Conservation (phyloP, 768 basidiomycete genomes). For the Trametes punicea region DNA sequence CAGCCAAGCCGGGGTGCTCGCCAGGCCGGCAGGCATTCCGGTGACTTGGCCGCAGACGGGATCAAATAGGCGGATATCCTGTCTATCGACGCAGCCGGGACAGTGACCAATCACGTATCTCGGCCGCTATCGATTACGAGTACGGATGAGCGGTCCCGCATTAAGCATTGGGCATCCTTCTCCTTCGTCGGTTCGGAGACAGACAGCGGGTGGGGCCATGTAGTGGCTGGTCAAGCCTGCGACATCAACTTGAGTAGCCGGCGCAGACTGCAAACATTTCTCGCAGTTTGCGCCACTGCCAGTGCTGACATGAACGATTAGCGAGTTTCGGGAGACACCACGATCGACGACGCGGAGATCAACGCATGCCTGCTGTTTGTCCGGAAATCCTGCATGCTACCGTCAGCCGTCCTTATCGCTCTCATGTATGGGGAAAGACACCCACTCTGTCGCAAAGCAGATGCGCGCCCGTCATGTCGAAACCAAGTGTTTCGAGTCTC, state of each 20-base stretch:
- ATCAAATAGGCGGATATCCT: not conserved
- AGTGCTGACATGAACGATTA: not conserved
- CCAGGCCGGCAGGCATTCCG: not conserved
- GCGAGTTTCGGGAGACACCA: not conserved
- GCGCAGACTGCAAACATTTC: not conserved
- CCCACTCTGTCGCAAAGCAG: too few species aligned
- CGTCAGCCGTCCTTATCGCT: not conserved
- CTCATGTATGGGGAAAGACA: not conserved
- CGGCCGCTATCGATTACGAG: not conserved
- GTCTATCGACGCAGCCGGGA: constrained; percentile 1
- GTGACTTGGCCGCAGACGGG: not conserved
- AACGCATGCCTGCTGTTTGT: too few species aligned
- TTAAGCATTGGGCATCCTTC: not conserved
- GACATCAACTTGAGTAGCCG: constrained; percentile 1
- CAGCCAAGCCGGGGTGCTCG: not conserved
- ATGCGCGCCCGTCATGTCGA: too few species aligned
- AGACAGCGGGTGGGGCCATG: not conserved
- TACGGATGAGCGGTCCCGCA: not conserved
- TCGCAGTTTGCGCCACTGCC: not conserved
- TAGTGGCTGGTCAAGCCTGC: not conserved
- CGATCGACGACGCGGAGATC: not conserved
- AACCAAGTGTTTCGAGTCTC: too few species aligned
- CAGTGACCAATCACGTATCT: not conserved
- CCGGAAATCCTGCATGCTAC: not conserved
- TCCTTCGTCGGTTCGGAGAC: not conserved